Evolutionary conservation across 768 basidiomycete genomes (phyloP).

Genomic region (Agaricus subrufescens): DNA sequence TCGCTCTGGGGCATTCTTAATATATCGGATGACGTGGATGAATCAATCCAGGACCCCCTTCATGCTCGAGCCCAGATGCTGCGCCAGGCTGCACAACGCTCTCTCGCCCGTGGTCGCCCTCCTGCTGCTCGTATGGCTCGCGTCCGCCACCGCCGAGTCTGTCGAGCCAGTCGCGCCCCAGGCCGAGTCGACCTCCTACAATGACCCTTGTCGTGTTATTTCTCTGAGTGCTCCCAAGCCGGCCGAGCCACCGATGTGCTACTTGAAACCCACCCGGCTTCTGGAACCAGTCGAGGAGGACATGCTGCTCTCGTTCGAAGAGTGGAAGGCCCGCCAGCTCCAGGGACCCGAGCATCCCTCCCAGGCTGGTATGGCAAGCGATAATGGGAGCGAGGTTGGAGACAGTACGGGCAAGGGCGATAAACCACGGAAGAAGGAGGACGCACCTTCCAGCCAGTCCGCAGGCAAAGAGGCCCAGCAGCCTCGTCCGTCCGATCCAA

Average conservation of each 20-base stretch:
- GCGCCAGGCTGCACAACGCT: constrained; percentile 1
- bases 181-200: constrained; percentile 29
- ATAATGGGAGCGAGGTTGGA: constrained; percentile 4
- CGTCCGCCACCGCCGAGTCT: constrained; percentile 25
- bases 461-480: constrained; percentile 11
- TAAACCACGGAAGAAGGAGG: constrained; percentile 9
- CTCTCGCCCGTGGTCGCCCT: constrained; percentile 6
- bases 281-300: constrained; percentile 53
- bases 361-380: constrained; percentile 17
- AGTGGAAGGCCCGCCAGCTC: constrained; percentile 76
- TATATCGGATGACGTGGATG: too few relatives aligned
- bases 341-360: constrained; percentile 28
- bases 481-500: constrained; percentile 16
- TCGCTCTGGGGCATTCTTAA: too few relatives aligned
- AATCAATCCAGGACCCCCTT: too few relatives aligned
- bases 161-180: background rate
- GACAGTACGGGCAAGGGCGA: constrained; percentile 4
- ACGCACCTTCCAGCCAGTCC: background rate
- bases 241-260: constrained; percentile 61
- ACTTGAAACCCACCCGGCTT: constrained; percentile 51
- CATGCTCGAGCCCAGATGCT: background rate
- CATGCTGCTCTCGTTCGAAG: constrained; percentile 76
- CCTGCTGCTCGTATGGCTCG: constrained; percentile 16
- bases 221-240: constrained; percentile 41
- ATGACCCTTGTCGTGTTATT: constrained; percentile 62